phyloP scores from a whole-genome alignment of 768 basidiomycete species.

The Suillus plorans region DNA sequence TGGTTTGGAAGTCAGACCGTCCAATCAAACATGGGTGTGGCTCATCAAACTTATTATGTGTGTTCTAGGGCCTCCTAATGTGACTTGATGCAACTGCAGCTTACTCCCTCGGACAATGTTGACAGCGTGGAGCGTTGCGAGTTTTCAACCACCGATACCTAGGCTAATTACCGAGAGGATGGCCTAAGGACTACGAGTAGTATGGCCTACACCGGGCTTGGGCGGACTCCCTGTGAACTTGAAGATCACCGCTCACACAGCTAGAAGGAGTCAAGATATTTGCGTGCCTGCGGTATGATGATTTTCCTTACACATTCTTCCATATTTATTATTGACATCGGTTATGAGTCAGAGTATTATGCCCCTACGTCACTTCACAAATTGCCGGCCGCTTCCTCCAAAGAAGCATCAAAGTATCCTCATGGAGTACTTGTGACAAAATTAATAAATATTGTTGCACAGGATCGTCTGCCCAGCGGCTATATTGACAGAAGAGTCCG shows the following conservation, averaged over 20 bases:
- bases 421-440: neutral
- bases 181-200: neutral
- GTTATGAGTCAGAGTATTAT: neutral
- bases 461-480: neutral
- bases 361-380: neutral
- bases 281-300: neutral
- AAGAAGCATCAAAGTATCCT: neutral
- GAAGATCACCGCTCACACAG: neutral
- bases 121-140: neutral
- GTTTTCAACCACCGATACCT: neutral
- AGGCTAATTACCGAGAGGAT: neutral
- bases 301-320: neutral
- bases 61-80: neutral
- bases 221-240: neutral
- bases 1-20: neutral
- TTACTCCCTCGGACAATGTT: neutral
- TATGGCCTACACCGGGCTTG: neutral
- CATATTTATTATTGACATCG: neutral
- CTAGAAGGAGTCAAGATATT: neutral
- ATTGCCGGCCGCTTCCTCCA: neutral
- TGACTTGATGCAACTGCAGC: neutral
- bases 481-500: neutral
- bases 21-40: neutral
- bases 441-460: neutral
- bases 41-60: neutral